phyloP scores from a whole-genome alignment of 176 grass and related monocot genomes.

The Thinopyrum elongatum region DNA sequence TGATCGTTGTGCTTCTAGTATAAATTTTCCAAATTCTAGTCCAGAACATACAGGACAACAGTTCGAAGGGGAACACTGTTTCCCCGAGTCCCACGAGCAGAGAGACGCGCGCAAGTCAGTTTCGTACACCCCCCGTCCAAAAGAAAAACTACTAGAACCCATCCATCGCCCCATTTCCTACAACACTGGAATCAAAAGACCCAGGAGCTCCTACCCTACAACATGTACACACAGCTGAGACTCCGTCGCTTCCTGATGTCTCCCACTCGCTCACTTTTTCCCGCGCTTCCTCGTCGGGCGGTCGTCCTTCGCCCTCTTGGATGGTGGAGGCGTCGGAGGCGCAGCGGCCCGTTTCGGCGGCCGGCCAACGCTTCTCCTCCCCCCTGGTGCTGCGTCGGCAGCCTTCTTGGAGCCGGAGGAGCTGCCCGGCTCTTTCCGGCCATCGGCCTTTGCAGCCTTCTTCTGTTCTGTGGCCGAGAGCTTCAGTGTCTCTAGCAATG shows the following conservation, averaged over 20 bases:
- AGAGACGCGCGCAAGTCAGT: slow-evolving; percentile 18
- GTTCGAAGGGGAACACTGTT: slow-evolving; percentile 9
- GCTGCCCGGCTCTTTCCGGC: slow-evolving; percentile 36
- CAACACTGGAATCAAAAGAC: slow-evolving; percentile 35
- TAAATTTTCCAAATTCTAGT: background rate
- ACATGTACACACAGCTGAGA: slow-evolving; percentile 33
- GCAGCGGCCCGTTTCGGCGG: slow-evolving; percentile 54
- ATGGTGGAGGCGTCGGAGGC: slow-evolving; percentile 34
- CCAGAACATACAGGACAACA: slow-evolving; percentile 25
- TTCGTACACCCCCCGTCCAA: background rate
- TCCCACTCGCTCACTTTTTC: slow-evolving; percentile 32
- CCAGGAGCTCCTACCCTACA: slow-evolving; percentile 33
- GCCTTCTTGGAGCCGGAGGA: slow-evolving; percentile 53
- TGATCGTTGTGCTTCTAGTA: background rate
- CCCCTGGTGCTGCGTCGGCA: background rate
- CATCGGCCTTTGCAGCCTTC: slow-evolving; percentile 48
- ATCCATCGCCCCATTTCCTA: slow-evolving; percentile 10
- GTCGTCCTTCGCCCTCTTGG: slow-evolving; percentile 63
- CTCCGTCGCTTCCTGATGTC: slow-evolving; percentile 10
- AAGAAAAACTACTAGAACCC: background rate
- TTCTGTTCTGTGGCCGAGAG: slow-evolving; percentile 54
- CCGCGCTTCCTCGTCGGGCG: slow-evolving; percentile 54
- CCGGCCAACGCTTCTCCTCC: slow-evolving; percentile 54
- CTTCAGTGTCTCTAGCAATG: slow-evolving; percentile 54
- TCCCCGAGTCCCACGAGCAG: background rate